Conservation (phyloP, 2,329 filamentous ascomycete species). For the Aspergillus sp. region DNA sequence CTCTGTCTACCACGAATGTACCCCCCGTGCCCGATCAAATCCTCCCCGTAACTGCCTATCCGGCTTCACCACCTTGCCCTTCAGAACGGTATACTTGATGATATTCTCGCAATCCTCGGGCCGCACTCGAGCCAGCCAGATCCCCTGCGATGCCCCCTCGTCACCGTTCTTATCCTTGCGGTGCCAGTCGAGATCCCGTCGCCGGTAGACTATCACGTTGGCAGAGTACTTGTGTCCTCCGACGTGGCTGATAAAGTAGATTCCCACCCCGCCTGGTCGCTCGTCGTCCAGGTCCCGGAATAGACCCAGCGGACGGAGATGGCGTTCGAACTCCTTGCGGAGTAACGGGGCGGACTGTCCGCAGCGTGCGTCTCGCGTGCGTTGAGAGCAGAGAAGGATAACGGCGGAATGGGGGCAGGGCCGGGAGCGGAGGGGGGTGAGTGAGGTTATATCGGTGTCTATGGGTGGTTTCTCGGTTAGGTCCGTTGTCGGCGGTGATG, state of each 20-base stretch:
- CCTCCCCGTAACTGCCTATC: constrained; percentile 79
- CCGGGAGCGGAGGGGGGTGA: constrained; percentile 49
- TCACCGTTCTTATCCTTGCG: constrained; percentile 12
- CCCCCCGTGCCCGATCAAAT: constrained; percentile 74
- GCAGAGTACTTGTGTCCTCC: constrained; percentile 96
- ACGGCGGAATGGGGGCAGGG: constrained; percentile 78
- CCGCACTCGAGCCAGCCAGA: constrained; percentile 80
- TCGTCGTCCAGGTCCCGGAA: constrained; percentile 85
- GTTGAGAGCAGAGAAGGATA: constrained; percentile 90
- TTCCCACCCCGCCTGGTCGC: constrained; percentile 83
- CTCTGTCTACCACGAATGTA: constrained; percentile 76
- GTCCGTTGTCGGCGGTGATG: not conserved
- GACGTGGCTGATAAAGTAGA: constrained; percentile 95
- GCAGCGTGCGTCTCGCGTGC: constrained; percentile 89
- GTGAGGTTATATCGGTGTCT: constrained; percentile 20
- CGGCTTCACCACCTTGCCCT: constrained; percentile 92
- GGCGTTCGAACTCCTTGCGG: constrained; percentile 82
- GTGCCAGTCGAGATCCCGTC: constrained; percentile 41
- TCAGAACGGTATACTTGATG: constrained; percentile 79
- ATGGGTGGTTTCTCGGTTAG: constrained; percentile 6
- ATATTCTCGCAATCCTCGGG: constrained; percentile 94
- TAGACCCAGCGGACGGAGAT: constrained; percentile 77
- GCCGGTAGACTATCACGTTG: constrained; percentile 88
- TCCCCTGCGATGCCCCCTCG: constrained; percentile 74
- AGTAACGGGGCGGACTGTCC: constrained; percentile 89